A percentile compares a stretch with the other conserved stretches of the same genome.
Conservation (phyloP, 1,284 basidiomycete species). For the Rhodofomes roseus region DNA sequence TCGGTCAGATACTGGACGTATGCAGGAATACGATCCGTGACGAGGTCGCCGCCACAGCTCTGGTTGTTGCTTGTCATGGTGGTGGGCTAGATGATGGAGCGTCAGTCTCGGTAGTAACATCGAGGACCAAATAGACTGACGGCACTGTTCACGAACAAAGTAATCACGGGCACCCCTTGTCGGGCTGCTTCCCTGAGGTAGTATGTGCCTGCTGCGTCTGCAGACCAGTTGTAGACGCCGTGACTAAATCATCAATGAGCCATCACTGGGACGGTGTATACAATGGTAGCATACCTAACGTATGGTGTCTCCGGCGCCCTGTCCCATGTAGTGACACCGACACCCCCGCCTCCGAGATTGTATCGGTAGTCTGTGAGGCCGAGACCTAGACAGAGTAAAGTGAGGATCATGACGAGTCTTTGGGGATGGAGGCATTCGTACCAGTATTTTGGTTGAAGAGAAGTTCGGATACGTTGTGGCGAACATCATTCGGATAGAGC, state of each 20-base stretch:
- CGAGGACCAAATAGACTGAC: background rate
- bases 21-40: constrained; percentile 18
- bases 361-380: constrained; percentile 43
- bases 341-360: constrained; percentile 42
- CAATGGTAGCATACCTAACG: background rate
- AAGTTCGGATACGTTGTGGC: constrained; percentile 36
- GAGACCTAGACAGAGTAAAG: constrained; percentile 21
- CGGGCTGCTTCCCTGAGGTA: constrained; percentile 32
- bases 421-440: background rate
- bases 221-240: constrained; percentile 38
- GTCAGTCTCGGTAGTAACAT: background rate
- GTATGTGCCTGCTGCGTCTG: constrained; percentile 37
- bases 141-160: constrained; percentile 27
- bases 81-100: constrained; percentile 8
- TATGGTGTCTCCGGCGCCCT: constrained; percentile 25
- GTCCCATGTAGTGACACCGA: constrained; percentile 28
- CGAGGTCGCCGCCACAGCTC: constrained; percentile 24
- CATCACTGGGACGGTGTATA: background rate
- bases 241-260: background rate
- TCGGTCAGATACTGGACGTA: constrained; percentile 27
- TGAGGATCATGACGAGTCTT: background rate
- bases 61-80: constrained; percentile 23
- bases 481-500: constrained; percentile 35
- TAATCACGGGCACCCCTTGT: constrained; percentile 21
- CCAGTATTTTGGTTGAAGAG: constrained; percentile 26